Conservation (phyloP, 2,329 filamentous ascomycete genomes). For the Cadophora malorum region DNA sequence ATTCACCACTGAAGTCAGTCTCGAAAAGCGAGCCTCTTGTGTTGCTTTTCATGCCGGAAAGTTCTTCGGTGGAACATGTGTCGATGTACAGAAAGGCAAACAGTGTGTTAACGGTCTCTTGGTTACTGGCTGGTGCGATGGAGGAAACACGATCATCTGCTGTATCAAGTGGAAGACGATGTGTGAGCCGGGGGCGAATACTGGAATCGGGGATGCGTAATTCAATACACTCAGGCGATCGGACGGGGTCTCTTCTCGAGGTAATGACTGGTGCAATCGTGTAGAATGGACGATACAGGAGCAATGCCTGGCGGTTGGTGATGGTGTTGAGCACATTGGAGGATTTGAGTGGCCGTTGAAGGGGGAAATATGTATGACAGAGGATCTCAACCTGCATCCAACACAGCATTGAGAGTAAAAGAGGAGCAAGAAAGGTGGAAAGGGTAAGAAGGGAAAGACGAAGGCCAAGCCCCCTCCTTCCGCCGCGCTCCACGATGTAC, state of each 20-base stretch:
- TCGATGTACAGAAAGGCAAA: slow-evolving; percentile 12
- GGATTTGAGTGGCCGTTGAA: too few relatives aligned
- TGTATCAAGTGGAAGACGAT: slow-evolving; percentile 7
- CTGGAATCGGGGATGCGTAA: slow-evolving; percentile 1
- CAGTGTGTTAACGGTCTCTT: slow-evolving; percentile 9
- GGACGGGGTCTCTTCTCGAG: not conserved
- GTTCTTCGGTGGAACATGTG: slow-evolving; percentile 9
- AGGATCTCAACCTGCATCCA: too few relatives aligned
- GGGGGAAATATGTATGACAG: too few relatives aligned
- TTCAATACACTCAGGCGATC: not conserved
- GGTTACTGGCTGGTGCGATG: slow-evolving; percentile 12
- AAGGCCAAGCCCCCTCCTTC: too few relatives aligned
- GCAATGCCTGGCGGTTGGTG: too few relatives aligned
- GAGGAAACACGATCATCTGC: slow-evolving; percentile 17
- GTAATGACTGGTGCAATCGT: too few relatives aligned
- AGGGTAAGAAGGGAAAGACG: too few relatives aligned
- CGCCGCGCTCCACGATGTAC: too few relatives aligned
- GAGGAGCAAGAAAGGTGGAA: too few relatives aligned
- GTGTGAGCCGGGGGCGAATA: slow-evolving; percentile 1
- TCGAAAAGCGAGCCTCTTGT: slow-evolving; percentile 13
- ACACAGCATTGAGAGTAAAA: too few relatives aligned
- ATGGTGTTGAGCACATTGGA: too few relatives aligned
- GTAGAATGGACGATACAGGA: too few relatives aligned
- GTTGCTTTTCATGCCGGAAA: not conserved
- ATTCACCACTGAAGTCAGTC: not conserved